phyloP scores from a whole-genome alignment of 345 rosid species.

The Geranium brycei region DNA sequence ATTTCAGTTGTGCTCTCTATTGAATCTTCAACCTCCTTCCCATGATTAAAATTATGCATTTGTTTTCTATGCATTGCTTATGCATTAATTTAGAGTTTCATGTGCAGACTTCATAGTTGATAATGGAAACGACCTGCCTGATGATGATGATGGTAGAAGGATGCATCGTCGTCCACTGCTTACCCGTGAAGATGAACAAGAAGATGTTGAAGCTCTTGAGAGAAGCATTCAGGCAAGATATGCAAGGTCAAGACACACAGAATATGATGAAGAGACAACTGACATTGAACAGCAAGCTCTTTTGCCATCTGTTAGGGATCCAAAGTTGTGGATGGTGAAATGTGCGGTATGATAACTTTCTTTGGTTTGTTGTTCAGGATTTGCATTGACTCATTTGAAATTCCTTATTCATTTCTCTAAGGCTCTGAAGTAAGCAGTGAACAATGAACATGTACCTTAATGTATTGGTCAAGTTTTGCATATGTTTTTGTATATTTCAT shows the following conservation, averaged over 20 bases:
- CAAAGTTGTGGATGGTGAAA: conserved; percentile 66
- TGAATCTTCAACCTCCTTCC: background rate
- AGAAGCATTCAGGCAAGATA: conserved; percentile 68
- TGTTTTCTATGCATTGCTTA: background rate
- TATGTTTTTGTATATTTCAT: background rate
- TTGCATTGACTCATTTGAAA: too few relatives aligned
- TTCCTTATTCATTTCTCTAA: too few relatives aligned
- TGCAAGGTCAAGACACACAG: conserved; percentile 51
- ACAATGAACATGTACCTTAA: background rate
- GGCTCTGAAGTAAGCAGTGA: background rate
- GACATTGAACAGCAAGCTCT: conserved; percentile 97
- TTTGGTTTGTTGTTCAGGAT: too few relatives aligned
- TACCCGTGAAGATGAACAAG: conserved; percentile 68
- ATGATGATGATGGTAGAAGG: conserved; percentile 61
- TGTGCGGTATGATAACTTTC: conserved; percentile 33
- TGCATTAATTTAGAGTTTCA: too few relatives aligned
- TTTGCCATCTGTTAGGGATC: conserved; percentile 92
- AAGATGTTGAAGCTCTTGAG: conserved; percentile 84
- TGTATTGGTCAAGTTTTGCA: background rate
- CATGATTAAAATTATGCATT: background rate
- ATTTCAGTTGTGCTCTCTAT: too few relatives aligned
- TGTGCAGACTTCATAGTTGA: conserved; percentile 75
- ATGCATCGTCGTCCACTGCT: conserved; percentile 58
- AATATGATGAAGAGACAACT: conserved; percentile 93
- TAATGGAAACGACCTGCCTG: conserved; percentile 61